Evolutionary conservation across 169 alveolate genomes (phyloP), one percentile per base, ranked within the genome.

Genomic region (Plasmodium adleri): DNA sequence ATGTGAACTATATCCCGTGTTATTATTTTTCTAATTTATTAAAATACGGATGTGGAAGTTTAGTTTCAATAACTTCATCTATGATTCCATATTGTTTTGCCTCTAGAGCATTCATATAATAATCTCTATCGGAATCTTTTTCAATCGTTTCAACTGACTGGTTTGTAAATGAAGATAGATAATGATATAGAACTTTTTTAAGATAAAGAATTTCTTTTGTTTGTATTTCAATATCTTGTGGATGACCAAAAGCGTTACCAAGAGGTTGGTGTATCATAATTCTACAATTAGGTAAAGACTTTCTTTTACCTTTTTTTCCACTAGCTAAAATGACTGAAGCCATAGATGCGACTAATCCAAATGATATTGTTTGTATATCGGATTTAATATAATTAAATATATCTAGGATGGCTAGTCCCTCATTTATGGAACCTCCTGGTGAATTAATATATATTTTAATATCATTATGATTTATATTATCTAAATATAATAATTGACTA

Each of bases 181-280:
- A 95, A 62, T 94, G 88, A 73, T 95, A 94, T 66, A 95, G 66
- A 1, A 95, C 86, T 72, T 95, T 95, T 66, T 97, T 92, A 49
- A 92, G 88, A 58, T 93, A 94, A 24, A 95, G 93, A 17, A 95
- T 95, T 75, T 95, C 98, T 73, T 95, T 95, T 15, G 97, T 97
- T 89, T 95, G 98, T 49, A 95, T 95, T 74, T 95, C 97, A 13
- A 95, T 95, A 92, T 95, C 98, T 45, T 95, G 94, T 9, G 97
- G 97, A 66, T 95, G 97, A 3, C 97, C 97, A 49, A 88, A 96
- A 9, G 97, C 97, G 62, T 96, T 96, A 6, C 96, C 96, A 52
- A 95, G 88, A 3, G 98, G 98, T 88, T 95, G 98, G 71, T 95
- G 98, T 59, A 95, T 95, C 98, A 95, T 95, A 70, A 95, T 95